Base-by-base conservation (phyloP, 495 filamentous ascomycete genomes). In the Aspergillus taichungensis region DNA sequence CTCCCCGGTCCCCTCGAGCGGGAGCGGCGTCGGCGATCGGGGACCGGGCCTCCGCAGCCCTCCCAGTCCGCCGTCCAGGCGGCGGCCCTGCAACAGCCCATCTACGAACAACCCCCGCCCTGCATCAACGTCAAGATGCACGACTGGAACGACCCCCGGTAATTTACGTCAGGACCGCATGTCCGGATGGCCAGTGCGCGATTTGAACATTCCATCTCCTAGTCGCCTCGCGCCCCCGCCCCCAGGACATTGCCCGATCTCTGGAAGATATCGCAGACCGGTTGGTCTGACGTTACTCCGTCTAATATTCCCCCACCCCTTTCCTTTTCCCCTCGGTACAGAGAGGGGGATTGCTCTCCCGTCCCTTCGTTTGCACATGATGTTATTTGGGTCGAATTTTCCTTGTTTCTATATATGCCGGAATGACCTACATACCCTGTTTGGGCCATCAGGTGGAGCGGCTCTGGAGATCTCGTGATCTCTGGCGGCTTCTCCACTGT, bases 11-110 rank as follows among this genome's bases (percentile, higher is more conserved):
- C 81, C 12, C 50, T 77, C 5, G 83, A 87, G 56, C 65, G 83
- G 42, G 83, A 87, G 56, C 62, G 83, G 49, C 71, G 83, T 59
- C 72, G 81, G 46, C 69, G 83, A 32, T 82, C 77, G 43, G 83
- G 83, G 6, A 86, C 83, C 6, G 82, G 79, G 3, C 82, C 81
- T 30, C 78, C 79, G 24, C 61, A 64, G 30, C 69, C 69, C 6
- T 68, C 69, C 12, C 67, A 54, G 10, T 66, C 66, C 6, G 49
- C 65, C n/a, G 51, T 71, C 27, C 64, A 68, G 27, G 53, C 59
- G 9, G 63, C 57, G 11, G 34, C 56, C 27, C 42, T 68, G 33
- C 66, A 65, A 38, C 67, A 69, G 39, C 57, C 65, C 7, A 61
- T 63, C 28, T 54, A 54, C 13, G 67, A 67, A 30, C 54, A 67